Evolutionary conservation across 371 early-diverging fungal species (phyloP).

Genomic region (Actinomortierella ambigua): DNA sequence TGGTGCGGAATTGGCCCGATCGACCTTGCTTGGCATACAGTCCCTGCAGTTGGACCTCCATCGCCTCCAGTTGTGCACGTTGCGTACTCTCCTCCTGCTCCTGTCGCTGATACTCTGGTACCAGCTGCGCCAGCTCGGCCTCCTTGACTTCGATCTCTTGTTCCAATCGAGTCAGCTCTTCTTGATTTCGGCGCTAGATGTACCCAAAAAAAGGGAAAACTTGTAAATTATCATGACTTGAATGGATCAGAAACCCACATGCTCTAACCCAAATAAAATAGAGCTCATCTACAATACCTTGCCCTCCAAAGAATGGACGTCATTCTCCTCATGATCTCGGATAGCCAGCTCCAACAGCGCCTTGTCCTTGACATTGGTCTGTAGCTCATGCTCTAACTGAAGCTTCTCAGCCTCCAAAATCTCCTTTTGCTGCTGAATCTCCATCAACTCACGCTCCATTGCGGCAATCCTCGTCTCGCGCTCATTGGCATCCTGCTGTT

Average conservation of each 20-base stretch:
- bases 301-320: conserved; percentile 45
- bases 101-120: conserved; percentile 60
- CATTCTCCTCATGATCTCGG: conserved; percentile 60
- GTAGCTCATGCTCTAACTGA: conserved; percentile 61
- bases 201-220: neutral
- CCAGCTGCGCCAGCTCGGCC: conserved; percentile 52
- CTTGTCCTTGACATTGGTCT: conserved; percentile 56
- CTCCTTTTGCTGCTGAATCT: conserved; percentile 53
- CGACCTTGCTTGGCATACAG: conserved; percentile 88
- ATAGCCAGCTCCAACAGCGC: conserved; percentile 63
- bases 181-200: conserved; percentile 40
- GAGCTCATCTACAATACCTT: no score
- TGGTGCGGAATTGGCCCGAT: conserved; percentile 70
- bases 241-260: no score
- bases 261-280: no score
- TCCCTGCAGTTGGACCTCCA: conserved; percentile 57
- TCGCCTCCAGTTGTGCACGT: conserved; percentile 51
- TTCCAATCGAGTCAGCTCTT: conserved; percentile 55
- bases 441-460: conserved; percentile 50
- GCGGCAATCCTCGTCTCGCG: conserved; percentile 21
- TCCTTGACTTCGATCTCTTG: conserved; percentile 64
- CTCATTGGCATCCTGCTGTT: conserved; percentile 25
- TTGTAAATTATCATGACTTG: no score
- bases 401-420: conserved; percentile 58
- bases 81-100: conserved; percentile 50